Evolutionary conservation across 2,329 filamentous ascomycete species (phyloP).

Genomic region (Hypoxylon rubiginosum): DNA sequence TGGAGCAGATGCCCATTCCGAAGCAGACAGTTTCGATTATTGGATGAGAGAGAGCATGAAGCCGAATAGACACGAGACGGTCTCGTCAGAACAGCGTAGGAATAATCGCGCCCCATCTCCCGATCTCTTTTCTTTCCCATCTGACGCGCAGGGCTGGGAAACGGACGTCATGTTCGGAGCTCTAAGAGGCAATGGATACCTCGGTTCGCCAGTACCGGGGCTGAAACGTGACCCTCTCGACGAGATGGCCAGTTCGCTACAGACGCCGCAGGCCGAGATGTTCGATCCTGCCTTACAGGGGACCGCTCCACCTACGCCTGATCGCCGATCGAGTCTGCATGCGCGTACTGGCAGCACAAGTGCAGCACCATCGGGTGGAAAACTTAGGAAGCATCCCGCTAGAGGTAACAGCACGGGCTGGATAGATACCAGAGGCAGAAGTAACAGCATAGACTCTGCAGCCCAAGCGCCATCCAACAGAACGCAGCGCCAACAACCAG

Average conservation of each 20-base stretch:
- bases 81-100: constrained; percentile 22
- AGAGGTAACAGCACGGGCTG: constrained; percentile 34
- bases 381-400: constrained; percentile 43
- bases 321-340: constrained; percentile 67
- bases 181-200: constrained; percentile 53
- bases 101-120: constrained; percentile 57
- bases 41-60: constrained; percentile 70
- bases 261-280: constrained; percentile 55
- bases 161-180: constrained; percentile 62
- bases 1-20: constrained; percentile 55
- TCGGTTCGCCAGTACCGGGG: constrained; percentile 50
- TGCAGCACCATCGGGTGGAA: constrained; percentile 37
- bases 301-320: constrained; percentile 62
- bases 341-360: constrained; percentile 58
- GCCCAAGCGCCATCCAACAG: constrained; percentile 35
- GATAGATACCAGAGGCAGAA: constrained; percentile 43
- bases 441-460: constrained; percentile 50
- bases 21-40: constrained; percentile 65
- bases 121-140: constrained; percentile 68
- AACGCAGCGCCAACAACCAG: constrained; percentile 30
- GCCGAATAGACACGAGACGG: constrained; percentile 48
- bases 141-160: constrained; percentile 60
- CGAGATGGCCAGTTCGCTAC: constrained; percentile 60
- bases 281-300: constrained; percentile 49
- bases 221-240: constrained; percentile 61